A percentile compares a stretch with the other conserved stretches of the same genome.
Evolutionary conservation across 2,329 filamentous ascomycete genomes (phyloP).

Genomic region (Stagonosporopsis chrysanthemi): DNA sequence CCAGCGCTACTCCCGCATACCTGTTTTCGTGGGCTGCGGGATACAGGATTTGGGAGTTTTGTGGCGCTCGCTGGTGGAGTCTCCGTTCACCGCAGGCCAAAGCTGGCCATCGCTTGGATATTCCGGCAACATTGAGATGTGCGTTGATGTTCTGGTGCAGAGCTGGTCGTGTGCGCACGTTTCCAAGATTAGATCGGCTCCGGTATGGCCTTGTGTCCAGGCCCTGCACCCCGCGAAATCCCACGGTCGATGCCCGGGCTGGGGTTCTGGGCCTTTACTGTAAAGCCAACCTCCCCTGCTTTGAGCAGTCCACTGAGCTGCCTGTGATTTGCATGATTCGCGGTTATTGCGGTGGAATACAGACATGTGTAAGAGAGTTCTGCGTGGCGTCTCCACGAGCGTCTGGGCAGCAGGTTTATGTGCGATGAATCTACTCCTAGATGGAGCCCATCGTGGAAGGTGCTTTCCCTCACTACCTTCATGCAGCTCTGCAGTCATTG

Average conservation of each 20-base stretch:
- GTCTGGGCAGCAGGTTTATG: neutral
- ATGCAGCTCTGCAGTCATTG: neutral
- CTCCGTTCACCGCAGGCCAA: neutral
- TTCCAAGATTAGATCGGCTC: neutral
- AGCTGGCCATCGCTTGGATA: neutral
- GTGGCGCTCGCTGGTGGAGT: neutral
- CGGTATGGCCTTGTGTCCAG: neutral
- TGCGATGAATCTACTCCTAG: neutral
- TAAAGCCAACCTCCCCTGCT: neutral
- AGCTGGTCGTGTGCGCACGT: constrained; percentile 5
- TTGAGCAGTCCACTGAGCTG: neutral
- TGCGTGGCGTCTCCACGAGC: neutral
- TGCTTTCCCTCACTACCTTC: too few relatives aligned
- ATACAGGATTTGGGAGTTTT: neutral
- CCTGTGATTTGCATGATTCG: neutral
- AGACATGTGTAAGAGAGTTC: too few relatives aligned
- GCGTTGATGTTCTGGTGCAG: neutral
- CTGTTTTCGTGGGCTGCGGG: neutral
- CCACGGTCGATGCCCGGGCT: neutral
- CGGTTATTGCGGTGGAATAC: too few relatives aligned
- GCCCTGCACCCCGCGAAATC: neutral
- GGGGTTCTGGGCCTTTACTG: neutral
- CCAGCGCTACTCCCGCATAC: neutral
- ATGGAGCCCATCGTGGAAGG: neutral
- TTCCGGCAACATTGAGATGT: constrained; percentile 2